Percentiles rank a stretch among this genome's conserved stretches.
Evolutionary conservation across 169 alveolate species (phyloP).

Genomic region (Cryptosporidium sp.): DNA sequence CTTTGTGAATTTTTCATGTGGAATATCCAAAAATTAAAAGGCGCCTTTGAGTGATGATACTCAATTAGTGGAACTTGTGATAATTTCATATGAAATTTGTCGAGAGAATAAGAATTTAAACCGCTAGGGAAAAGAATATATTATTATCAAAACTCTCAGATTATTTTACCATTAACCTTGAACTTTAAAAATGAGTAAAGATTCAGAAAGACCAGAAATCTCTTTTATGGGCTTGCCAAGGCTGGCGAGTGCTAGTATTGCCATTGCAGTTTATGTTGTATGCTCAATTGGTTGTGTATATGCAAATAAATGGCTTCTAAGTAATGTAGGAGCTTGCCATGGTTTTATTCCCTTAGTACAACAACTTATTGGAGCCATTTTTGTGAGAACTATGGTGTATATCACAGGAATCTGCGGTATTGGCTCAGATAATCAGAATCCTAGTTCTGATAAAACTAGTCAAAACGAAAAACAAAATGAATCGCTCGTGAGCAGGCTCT

Average conservation of each 20-base stretch:
- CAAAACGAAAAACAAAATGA: not conserved
- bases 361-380: constrained; percentile 46
- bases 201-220: constrained; percentile 40
- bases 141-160: not conserved
- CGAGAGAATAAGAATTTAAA: constrained; percentile 7
- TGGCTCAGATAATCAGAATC: not conserved
- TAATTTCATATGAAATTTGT: constrained; percentile 4
- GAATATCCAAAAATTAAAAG: constrained; percentile 26
- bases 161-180: not conserved
- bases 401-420: constrained; percentile 17
- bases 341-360: constrained; percentile 73
- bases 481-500: not conserved
- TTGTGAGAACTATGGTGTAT: constrained; percentile 33
- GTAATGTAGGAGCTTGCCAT: constrained; percentile 48
- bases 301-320: constrained; percentile 55
- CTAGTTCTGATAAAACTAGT: not conserved
- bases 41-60: constrained; percentile 23
- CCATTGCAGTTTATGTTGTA: constrained; percentile 38
- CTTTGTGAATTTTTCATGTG: not conserved
- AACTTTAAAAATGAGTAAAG: constrained; percentile 21
- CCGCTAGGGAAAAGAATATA: not conserved
- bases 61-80: not conserved
- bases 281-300: constrained; percentile 75
- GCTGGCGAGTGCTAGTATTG: constrained; percentile 49
- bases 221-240: constrained; percentile 68